Percentiles rank a stretch among this genome's conserved stretches.
Conservation (phyloP, 805 yeast genomes). For the Ogataea henricii region DNA sequence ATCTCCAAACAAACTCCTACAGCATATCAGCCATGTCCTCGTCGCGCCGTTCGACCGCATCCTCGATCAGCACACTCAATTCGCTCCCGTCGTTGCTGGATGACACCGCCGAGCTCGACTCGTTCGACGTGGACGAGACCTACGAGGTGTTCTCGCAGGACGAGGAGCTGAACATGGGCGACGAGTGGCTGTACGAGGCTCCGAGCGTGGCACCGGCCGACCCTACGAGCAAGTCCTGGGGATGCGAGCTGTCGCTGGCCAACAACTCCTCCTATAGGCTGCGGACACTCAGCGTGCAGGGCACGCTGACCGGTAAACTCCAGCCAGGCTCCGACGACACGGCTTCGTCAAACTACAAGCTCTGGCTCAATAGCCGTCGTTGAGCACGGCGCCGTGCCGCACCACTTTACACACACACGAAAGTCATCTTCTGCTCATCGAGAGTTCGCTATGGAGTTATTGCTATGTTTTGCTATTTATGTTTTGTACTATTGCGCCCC, state of each 20-base stretch:
- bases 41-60: slow-evolving; percentile 19
- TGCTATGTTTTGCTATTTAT: neutral
- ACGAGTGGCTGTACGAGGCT: slow-evolving; percentile 20
- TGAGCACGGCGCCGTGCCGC: neutral
- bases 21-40: slow-evolving; percentile 2
- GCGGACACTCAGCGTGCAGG: slow-evolving; percentile 4
- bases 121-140: slow-evolving; percentile 16
- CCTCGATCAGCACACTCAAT: slow-evolving; percentile 5
- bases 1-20: slow-evolving; percentile 24
- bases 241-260: slow-evolving; percentile 17
- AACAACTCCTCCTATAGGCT: slow-evolving; percentile 8
- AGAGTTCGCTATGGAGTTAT: neutral
- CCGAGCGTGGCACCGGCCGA: slow-evolving; percentile 6
- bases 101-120: slow-evolving; percentile 19
- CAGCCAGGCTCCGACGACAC: slow-evolving; percentile 5
- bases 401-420: neutral
- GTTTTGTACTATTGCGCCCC: neutral
- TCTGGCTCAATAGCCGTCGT: slow-evolving; percentile 14
- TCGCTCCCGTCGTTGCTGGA: slow-evolving; percentile 28
- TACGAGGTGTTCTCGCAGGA: slow-evolving; percentile 16
- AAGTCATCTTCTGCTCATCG: neutral
- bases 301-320: slow-evolving; percentile 2
- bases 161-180: slow-evolving; percentile 1
- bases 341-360: slow-evolving; percentile 19
- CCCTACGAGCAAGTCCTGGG: slow-evolving; percentile 10